phyloP scores from a whole-genome alignment of 2,329 filamentous ascomycete genomes.

The Cercospora sp. region DNA sequence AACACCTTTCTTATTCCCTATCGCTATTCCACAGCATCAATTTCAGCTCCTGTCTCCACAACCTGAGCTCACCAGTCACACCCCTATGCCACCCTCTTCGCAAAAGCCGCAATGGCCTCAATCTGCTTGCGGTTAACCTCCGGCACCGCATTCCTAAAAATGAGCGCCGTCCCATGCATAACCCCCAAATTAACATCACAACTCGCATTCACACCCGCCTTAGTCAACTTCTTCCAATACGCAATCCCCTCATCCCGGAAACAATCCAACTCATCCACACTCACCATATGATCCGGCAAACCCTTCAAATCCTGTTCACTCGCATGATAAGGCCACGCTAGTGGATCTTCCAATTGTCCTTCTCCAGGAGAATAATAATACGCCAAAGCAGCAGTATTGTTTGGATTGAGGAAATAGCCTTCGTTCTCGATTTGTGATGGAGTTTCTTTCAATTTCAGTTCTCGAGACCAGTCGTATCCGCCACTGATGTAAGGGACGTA shows the following conservation, averaged over 20 bases:
- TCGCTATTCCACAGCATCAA: background rate
- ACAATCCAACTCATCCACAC: constrained; percentile 37
- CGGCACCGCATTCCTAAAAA: constrained; percentile 33
- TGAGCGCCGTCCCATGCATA: constrained; percentile 27
- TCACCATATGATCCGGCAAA: constrained; percentile 32
- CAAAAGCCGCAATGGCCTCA: constrained; percentile 28
- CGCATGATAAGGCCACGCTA: constrained; percentile 38
- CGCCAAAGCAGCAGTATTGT: constrained; percentile 18
- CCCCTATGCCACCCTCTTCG: constrained; percentile 18
- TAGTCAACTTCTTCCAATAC: constrained; percentile 29
- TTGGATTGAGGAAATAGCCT: constrained; percentile 31
- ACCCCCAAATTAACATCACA: constrained; percentile 34
- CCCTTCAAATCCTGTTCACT: constrained; percentile 32
- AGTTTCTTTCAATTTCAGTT: constrained; percentile 14
- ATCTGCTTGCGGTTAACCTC: constrained; percentile 29
- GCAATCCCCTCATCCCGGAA: constrained; percentile 36
- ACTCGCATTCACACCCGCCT: constrained; percentile 32
- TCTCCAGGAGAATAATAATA: constrained; percentile 20
- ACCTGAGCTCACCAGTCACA: background rate
- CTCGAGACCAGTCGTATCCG: constrained; percentile 18
- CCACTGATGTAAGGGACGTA: constrained; percentile 31
- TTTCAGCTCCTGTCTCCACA: too few relatives aligned
- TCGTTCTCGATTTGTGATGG: constrained; percentile 35
- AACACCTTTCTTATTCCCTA: background rate
- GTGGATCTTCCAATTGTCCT: constrained; percentile 25